These are phyloP conservation scores for Solanum piurae DNA, from an alignment of 257 asterid genomes.

Conservation along the genomic window DNA sequence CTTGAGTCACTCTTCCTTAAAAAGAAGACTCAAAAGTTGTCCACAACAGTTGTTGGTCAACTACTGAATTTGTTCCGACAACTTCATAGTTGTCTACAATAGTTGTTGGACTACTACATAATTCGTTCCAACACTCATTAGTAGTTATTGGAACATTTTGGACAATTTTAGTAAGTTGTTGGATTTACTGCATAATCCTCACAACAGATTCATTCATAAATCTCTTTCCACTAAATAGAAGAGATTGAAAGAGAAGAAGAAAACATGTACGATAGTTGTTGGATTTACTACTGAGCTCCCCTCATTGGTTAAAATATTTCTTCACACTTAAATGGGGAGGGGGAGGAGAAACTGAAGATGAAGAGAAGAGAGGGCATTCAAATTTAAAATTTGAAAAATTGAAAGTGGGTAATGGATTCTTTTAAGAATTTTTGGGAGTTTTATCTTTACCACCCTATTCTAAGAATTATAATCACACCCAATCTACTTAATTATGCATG, in stretches of 20 bases:
- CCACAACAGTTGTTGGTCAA: background rate
- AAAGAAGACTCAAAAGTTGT: background rate
- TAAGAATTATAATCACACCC: background rate
- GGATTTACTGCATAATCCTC: background rate
- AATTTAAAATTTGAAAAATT: background rate
- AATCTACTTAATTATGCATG: background rate
- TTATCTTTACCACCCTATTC: background rate
- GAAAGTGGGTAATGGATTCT: background rate
- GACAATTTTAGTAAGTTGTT: background rate
- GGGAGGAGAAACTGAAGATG: background rate
- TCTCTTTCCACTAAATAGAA: background rate
- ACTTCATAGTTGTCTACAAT: background rate
- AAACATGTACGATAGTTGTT: background rate
- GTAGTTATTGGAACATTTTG: background rate
- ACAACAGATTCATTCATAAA: background rate
- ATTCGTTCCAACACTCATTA: background rate
- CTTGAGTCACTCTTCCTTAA: background rate
- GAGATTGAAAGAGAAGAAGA: background rate
- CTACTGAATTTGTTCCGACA: background rate
- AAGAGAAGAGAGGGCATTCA: background rate
- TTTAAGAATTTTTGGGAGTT: background rate
- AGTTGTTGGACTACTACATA: background rate
- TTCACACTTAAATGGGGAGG: background rate
- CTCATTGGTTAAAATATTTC: background rate
- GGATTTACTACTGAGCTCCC: background rate